Evolutionary conservation across 352 stramenopile genomes (phyloP).

Genomic region (Pythium scleroteichum): DNA sequence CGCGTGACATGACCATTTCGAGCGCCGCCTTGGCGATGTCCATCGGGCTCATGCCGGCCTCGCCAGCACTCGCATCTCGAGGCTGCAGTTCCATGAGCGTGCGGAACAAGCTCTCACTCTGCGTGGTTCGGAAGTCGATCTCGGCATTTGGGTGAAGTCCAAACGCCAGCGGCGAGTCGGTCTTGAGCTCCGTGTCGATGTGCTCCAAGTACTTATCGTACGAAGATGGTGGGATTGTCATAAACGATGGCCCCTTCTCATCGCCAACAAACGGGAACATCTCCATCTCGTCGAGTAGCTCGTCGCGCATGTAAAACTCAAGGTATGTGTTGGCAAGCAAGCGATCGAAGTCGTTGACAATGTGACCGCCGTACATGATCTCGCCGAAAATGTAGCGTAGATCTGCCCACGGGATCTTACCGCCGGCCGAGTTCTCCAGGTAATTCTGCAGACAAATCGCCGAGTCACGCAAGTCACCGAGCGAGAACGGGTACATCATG

Average conservation of each 20-base stretch:
- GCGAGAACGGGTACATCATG: constrained; percentile 89
- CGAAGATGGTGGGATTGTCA: constrained; percentile 89
- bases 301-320: constrained; percentile 86
- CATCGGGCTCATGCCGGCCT: constrained; percentile 90
- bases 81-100: constrained; percentile 96
- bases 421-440: constrained; percentile 89
- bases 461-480: constrained; percentile 89
- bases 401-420: constrained; percentile 93
- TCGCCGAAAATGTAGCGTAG: constrained; percentile 89
- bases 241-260: constrained; percentile 94
- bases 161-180: constrained; percentile 97
- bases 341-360: constrained; percentile 83
- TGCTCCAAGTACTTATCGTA: constrained; percentile 98
- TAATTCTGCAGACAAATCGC: constrained; percentile 88
- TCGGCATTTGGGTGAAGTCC: constrained; percentile 98
- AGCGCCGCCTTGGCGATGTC: constrained; percentile 90
- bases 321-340: constrained; percentile 85
- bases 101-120: constrained; percentile 95
- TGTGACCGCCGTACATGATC: constrained; percentile 90
- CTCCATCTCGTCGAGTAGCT: constrained; percentile 94
- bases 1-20: constrained; percentile 93
- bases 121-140: constrained; percentile 97
- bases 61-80: constrained; percentile 80
- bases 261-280: constrained; percentile 98
- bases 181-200: constrained; percentile 95